phyloP scores from a whole-genome alignment of 208 protist genomes.

The Trypanosoma congolense region DNA sequence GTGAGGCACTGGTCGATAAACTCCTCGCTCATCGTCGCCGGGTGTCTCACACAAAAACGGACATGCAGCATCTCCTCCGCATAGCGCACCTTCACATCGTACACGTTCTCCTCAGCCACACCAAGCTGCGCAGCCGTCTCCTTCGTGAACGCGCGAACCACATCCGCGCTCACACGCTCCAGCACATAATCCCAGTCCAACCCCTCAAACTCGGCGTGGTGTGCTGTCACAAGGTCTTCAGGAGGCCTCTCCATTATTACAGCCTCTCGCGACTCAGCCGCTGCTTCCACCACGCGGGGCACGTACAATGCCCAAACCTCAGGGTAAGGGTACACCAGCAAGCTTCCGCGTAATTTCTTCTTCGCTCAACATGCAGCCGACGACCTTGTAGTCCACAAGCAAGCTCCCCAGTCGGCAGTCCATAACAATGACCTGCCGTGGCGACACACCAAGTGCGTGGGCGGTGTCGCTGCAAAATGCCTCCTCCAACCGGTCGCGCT shows the following conservation, averaged over 20 bases:
- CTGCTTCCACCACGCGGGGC: too few relatives aligned
- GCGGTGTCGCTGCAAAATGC: conserved; percentile 5
- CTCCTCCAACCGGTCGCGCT: background rate
- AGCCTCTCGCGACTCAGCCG: background rate
- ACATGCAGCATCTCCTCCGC: conserved; percentile 20
- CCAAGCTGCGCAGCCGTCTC: conserved; percentile 34
- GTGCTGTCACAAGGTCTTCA: conserved; percentile 29
- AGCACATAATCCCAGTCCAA: conserved; percentile 49
- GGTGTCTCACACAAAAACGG: conserved; percentile 31
- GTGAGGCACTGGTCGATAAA: conserved; percentile 1
- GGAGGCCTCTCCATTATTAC: background rate
- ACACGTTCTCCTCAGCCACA: conserved; percentile 24
- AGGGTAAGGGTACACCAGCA: background rate
- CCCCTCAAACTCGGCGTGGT: conserved; percentile 53
- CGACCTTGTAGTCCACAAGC: background rate
- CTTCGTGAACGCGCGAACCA: conserved; percentile 26
- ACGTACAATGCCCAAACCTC: conserved; percentile 4
- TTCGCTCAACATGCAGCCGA: conserved; percentile 1
- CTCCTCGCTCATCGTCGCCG: conserved; percentile 18
- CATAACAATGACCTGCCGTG: conserved; percentile 1
- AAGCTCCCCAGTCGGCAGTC: background rate
- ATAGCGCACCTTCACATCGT: conserved; percentile 26
- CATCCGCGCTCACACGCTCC: conserved; percentile 22
- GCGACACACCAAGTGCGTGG: background rate
- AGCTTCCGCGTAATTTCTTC: background rate